Base-by-base conservation (phyloP, 805 yeast species). In the Candida sanyiensis region DNA sequence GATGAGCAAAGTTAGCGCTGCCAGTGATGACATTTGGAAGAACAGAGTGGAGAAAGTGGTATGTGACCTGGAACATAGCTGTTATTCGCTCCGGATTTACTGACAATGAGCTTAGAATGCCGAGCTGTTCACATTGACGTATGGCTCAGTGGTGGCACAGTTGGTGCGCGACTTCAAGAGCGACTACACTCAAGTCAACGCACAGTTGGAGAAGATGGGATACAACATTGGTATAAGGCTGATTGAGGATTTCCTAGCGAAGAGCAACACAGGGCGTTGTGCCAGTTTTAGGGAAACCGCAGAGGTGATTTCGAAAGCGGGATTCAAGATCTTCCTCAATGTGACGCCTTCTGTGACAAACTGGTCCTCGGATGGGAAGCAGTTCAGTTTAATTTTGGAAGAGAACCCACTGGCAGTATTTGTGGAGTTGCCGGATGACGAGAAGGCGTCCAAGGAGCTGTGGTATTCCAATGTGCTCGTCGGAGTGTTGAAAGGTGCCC, bases 371-470 rank as follows among this genome's bases (percentile, higher is more conserved):
- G 96, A 85, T 54, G 77, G 76, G 39, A 83, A 81, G 52, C 72
- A 80, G 37, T 90, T 87, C 59, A 75, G 83, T 34, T 64, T 90
- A 26, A 65, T 84, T 2, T 60, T 90, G 17, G 75, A 72, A 12
- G 97, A 90, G 40, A 93, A 93, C 56, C 97, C 97, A 22, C 69
- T 93, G 49, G 83, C 93, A 9, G 97, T 90, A 57, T 93, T 89
- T 66, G 98, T 93, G 4, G 97, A 93, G 59, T 69, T 93, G 34
- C 97, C 97, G 0, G 80, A 75, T 56, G 95, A 83, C 51, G 80
- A 81, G 3, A 72, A 70, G 46, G 79, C 87, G 4, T 59, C 66
- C 40, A 73, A 73, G 46, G 86, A 83, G 52, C 66, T 93, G 37
- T 93, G 98, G 97, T 93, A 89, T 57, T 84, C 95, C 1, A 94